Evolutionary conservation across 1,284 basidiomycete genomes (phyloP).

Genomic region (Lentinula novae-zelandiae): DNA sequence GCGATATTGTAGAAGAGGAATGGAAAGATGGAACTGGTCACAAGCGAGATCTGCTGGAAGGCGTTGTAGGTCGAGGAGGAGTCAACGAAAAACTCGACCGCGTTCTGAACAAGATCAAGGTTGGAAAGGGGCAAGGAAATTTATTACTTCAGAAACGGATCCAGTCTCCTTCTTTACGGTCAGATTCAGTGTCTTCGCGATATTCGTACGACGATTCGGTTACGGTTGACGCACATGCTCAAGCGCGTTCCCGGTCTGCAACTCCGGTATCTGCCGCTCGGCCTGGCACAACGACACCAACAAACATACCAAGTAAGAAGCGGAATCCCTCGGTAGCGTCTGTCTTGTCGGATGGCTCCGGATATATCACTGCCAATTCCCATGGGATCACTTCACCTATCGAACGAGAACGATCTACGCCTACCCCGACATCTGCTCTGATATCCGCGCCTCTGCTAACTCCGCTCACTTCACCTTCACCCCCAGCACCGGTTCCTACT

Average conservation of each 20-base stretch:
- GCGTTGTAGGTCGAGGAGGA: constrained; percentile 47
- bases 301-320: constrained; percentile 15
- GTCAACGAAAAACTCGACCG: constrained; percentile 75
- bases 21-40: constrained; percentile 42
- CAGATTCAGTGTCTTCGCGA: constrained; percentile 16
- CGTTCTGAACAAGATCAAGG: constrained; percentile 74
- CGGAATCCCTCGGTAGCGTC: constrained; percentile 64
- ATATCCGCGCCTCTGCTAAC: not conserved
- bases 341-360: constrained; percentile 57
- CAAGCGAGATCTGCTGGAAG: constrained; percentile 63
- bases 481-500: constrained; percentile 22
- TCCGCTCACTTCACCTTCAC: constrained; percentile 20
- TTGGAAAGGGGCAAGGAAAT: not conserved
- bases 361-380: constrained; percentile 48
- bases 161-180: constrained; percentile 12
- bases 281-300: constrained; percentile 31
- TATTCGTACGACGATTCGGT: constrained; percentile 15
- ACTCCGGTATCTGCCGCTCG: constrained; percentile 27
- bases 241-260: constrained; percentile 29
- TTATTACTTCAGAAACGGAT: constrained; percentile 28
- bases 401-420: constrained; percentile 2
- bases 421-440: not conserved
- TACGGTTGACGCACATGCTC: constrained; percentile 11
- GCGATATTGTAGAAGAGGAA: constrained; percentile 87
- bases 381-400: constrained; percentile 16